Evolutionary conservation across 352 stramenopile species (phyloP).

Genomic region (Achlya hypogyna): DNA sequence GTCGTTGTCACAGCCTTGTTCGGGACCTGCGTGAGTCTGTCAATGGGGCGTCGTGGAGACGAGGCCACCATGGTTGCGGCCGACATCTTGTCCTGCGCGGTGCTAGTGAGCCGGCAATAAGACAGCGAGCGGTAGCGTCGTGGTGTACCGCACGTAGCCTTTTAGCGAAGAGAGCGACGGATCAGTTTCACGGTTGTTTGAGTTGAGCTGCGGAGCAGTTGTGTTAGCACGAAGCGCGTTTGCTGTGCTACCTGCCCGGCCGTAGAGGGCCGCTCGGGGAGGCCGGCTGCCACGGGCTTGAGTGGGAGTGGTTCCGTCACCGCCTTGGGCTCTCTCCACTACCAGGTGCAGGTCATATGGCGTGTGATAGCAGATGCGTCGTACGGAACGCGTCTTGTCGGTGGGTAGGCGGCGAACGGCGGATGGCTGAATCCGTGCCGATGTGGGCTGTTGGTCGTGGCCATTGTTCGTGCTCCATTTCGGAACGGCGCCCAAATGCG

Average conservation of each 20-base stretch:
- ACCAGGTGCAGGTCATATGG: neutral
- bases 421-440: neutral
- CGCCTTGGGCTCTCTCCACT: constrained; percentile 19
- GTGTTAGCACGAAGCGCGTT: neutral
- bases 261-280: constrained; percentile 12
- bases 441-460: neutral
- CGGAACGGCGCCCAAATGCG: neutral
- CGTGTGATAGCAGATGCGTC: neutral
- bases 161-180: neutral
- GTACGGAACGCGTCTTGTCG: neutral
- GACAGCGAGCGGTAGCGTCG: neutral
- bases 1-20: no score
- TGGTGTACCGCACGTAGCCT: constrained; percentile 20
- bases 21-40: no score
- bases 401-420: neutral
- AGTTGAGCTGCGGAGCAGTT: neutral
- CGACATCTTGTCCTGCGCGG: neutral
- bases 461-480: constrained; percentile 20
- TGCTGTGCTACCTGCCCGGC: neutral
- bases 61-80: neutral
- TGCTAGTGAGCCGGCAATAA: neutral
- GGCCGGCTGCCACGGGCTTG: neutral
- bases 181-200: constrained; percentile 1
- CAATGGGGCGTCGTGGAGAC: no score
- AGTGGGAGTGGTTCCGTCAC: neutral